Evolutionary conservation across 257 asterid genomes (phyloP).

Genomic region (Solanum lignicaule): DNA sequence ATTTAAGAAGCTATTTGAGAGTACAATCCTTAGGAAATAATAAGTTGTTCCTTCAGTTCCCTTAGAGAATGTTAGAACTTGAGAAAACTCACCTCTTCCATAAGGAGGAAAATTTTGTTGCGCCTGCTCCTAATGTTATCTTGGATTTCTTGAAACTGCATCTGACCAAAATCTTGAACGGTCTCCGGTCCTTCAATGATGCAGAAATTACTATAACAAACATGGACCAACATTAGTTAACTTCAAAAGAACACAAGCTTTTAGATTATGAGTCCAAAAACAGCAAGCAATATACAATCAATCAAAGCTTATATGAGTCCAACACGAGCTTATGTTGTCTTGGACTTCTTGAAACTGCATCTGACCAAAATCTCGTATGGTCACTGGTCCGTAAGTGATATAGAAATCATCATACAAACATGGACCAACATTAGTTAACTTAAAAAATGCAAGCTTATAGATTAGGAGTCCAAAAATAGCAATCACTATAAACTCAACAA

Average conservation of each 20-base stretch:
- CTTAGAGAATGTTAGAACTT: not conserved
- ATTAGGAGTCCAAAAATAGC: not conserved
- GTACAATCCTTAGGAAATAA: not conserved
- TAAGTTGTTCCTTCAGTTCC: not conserved
- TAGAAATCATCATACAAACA: constrained; percentile 57
- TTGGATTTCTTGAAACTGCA: constrained; percentile 88
- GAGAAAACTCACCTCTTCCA: constrained; percentile 72
- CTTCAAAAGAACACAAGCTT: not conserved
- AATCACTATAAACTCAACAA: not conserved
- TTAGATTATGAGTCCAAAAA: not conserved
- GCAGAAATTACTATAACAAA: constrained; percentile 64
- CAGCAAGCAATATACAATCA: not conserved
- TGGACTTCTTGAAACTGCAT: constrained; percentile 87
- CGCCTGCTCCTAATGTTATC: constrained; percentile 80
- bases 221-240: not conserved
- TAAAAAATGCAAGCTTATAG: not conserved
- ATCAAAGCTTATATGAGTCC: no score
- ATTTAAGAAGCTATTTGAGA: not conserved
- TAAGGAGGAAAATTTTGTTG: constrained; percentile 76
- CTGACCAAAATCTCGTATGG: constrained; percentile 80
- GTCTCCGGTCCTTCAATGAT: constrained; percentile 96
- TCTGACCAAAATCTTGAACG: constrained; percentile 81
- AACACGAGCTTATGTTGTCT: constrained; percentile 37
- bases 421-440: not conserved
- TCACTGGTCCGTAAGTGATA: constrained; percentile 90